These are phyloP conservation scores for Chlorella variabilis DNA, from an alignment of 163 green algal genomes.

Conservation along the genomic window DNA sequence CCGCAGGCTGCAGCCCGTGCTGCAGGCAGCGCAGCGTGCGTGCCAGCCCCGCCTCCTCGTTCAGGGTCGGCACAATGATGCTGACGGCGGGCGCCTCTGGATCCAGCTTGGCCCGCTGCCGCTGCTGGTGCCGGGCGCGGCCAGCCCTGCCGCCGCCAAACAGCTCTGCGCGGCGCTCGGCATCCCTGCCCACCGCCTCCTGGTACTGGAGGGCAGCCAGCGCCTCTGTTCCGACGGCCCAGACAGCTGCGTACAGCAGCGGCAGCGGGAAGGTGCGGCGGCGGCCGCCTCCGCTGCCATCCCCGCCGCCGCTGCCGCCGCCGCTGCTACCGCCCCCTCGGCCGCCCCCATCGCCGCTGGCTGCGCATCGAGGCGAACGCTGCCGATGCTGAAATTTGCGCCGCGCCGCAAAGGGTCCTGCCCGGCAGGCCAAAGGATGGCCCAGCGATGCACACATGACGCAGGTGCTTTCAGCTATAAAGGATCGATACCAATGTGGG, in stretches of 20 bases:
- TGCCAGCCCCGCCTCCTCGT: slow-evolving; percentile 66
- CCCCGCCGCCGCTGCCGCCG: neutral
- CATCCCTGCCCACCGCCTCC: neutral
- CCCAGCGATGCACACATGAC: too few species aligned
- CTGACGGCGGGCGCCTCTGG: neutral
- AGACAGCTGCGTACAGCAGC: neutral
- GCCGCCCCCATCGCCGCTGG: neutral
- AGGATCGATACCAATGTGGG: too few species aligned
- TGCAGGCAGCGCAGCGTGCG: slow-evolving; percentile 54
- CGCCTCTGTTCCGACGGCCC: neutral
- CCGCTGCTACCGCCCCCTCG: neutral
- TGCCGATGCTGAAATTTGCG: too few species aligned
- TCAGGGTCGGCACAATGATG: slow-evolving; percentile 54
- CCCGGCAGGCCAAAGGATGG: too few species aligned
- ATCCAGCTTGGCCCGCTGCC: too few species aligned
- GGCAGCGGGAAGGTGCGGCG: neutral
- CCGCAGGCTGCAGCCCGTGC: slow-evolving; percentile 50
- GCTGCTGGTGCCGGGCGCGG: neutral
- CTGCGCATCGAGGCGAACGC: neutral
- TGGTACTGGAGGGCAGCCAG: slow-evolving; percentile 6
- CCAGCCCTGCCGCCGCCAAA: neutral
- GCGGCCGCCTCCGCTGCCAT: neutral
- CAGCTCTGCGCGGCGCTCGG: neutral
- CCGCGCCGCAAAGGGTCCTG: neutral
- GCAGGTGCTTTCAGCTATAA: too few species aligned